phyloP scores from a whole-genome alignment of 495 filamentous ascomycete species.

The Lasiosphaeriaceae sp. region DNA sequence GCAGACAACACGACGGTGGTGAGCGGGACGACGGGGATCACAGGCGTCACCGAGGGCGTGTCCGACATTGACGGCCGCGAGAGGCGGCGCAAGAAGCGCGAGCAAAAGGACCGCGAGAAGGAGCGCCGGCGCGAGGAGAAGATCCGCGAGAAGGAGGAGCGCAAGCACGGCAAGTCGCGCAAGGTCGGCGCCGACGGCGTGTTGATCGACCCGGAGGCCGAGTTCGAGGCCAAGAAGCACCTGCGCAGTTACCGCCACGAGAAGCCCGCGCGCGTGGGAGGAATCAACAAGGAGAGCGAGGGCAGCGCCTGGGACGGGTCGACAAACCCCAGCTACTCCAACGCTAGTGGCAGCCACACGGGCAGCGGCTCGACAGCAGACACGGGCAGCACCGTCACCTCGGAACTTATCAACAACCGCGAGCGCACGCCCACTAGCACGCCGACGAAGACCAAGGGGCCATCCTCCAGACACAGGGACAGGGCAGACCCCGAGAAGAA shows the following conservation, averaged over 20 bases:
- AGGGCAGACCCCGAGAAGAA: conserved; percentile 24
- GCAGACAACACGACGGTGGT: conserved; percentile 33
- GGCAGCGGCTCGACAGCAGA: conserved; percentile 44
- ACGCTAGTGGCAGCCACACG: conserved; percentile 21
- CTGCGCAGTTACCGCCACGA: conserved; percentile 76
- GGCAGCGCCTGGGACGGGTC: conserved; percentile 65
- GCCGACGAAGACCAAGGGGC: conserved; percentile 51
- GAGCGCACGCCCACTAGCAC: conserved; percentile 51
- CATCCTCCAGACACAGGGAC: conserved; percentile 34
- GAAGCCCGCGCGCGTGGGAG: conserved; percentile 77
- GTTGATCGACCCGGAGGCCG: conserved; percentile 55
- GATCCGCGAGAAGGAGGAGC: conserved; percentile 41
- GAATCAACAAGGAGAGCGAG: conserved; percentile 74
- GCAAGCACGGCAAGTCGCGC: conserved; percentile 35
- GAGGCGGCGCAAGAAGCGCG: conserved; percentile 44
- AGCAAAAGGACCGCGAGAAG: conserved; percentile 46
- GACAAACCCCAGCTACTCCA: conserved; percentile 49
- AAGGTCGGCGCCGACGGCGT: conserved; percentile 42
- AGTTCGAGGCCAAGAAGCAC: conserved; percentile 59
- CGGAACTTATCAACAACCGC: conserved; percentile 46
- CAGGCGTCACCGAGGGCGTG: conserved; percentile 45
- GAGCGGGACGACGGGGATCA: conserved; percentile 39
- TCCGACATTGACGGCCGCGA: conserved; percentile 45
- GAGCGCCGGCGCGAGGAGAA: conserved; percentile 43
- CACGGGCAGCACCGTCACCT: conserved; percentile 54